Conservation (phyloP, 345 rosid species). For the Gossypium bickii region DNA sequence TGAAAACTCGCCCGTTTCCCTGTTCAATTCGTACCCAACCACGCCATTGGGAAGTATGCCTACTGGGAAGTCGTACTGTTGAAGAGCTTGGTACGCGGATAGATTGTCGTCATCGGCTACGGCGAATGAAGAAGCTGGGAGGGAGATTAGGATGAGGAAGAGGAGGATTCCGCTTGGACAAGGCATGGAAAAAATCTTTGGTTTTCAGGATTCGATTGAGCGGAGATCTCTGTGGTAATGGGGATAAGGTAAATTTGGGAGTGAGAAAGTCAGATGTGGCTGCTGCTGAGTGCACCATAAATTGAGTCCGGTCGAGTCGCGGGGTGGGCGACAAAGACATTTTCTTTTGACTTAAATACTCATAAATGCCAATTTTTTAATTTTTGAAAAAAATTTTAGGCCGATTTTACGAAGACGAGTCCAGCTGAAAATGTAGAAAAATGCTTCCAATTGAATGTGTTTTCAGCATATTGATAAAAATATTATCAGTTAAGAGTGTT, state of each 20-base stretch:
- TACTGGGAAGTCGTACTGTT: constrained; percentile 42
- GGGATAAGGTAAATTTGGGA: neutral
- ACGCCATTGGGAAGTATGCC: constrained; percentile 73
- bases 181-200: constrained; percentile 10
- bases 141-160: constrained; percentile 18
- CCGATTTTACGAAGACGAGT: accelerated
- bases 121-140: neutral
- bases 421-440: too few species aligned
- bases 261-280: neutral
- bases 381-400: too few species aligned
- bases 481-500: accelerated
- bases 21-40: constrained; percentile 43
- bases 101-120: constrained; percentile 4
- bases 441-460: accelerated
- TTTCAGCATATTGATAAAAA: too few species aligned
- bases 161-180: constrained; percentile 1
- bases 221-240: neutral
- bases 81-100: constrained; percentile 52
- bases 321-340: neutral
- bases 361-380: too few species aligned
- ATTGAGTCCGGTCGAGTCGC: neutral
- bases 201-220: neutral
- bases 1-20: constrained; percentile 49
- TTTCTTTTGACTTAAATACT: neutral
- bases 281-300: neutral